These are phyloP conservation scores for Pyricularia grisea DNA, from an alignment of 2,329 filamentous ascomycete species.

Conservation along the genomic window DNA sequence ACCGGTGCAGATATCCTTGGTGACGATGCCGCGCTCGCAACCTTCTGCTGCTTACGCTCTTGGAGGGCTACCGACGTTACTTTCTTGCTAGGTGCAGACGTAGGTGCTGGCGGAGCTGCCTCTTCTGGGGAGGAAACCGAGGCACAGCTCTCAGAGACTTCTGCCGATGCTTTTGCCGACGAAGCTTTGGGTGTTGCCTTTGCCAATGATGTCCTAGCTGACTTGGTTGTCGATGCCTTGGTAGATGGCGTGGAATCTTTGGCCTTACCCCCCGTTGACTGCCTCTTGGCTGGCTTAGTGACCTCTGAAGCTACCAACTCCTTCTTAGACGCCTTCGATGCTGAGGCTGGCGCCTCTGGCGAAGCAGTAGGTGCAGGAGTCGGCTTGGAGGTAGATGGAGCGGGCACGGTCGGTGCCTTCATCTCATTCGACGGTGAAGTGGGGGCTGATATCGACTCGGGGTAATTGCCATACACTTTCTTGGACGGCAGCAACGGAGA, in stretches of 20 bases:
- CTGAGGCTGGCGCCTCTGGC: constrained; percentile 12
- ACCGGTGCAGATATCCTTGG: constrained; percentile 34
- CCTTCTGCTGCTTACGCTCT: constrained; percentile 32
- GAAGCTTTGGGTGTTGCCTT: background rate
- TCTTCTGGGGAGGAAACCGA: constrained; percentile 15
- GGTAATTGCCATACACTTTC: constrained; percentile 13
- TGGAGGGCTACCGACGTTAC: constrained; percentile 34
- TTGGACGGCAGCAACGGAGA: constrained; percentile 14
- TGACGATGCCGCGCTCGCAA: constrained; percentile 28
- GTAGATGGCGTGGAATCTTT: background rate
- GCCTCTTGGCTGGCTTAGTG: constrained; percentile 8
- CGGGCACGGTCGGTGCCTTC: constrained; percentile 11
- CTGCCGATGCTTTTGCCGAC: constrained; percentile 8
- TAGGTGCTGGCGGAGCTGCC: constrained; percentile 8
- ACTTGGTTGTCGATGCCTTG: background rate
- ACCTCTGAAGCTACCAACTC: background rate
- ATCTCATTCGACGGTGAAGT: constrained; percentile 20
- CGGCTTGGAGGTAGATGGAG: constrained; percentile 14
- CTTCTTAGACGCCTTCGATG: constrained; percentile 2
- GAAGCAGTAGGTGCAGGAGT: constrained; percentile 27
- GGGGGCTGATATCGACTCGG: constrained; percentile 19
- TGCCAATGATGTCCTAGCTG: background rate
- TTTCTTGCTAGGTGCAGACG: constrained; percentile 27
- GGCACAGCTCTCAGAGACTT: background rate
- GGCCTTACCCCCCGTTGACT: background rate